Evolutionary conservation across 345 rosid genomes (phyloP).

Genomic region (Populus tremula): DNA sequence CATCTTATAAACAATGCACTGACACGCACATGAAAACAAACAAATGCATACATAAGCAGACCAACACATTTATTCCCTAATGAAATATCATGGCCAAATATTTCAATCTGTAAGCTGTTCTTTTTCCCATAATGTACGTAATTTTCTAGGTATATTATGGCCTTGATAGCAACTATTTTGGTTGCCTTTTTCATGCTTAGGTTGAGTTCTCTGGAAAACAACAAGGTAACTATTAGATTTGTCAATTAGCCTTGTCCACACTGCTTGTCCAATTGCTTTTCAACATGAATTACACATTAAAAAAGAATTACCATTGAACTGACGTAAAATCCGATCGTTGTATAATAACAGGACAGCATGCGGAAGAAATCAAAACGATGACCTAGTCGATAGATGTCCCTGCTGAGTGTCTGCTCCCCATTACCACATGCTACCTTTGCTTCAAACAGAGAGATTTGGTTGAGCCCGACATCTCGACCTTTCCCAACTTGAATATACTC

Average conservation of each 20-base stretch:
- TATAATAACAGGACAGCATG: constrained; percentile 85
- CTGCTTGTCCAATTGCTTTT: not conserved
- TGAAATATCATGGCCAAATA: not conserved
- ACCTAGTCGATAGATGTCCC: constrained; percentile 90
- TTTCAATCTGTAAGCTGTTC: not conserved
- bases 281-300: constrained; percentile 9
- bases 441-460: constrained; percentile 95
- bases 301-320: constrained; percentile 75
- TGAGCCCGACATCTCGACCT: constrained; percentile 98
- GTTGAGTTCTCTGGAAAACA: not conserved
- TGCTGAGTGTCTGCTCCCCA: constrained; percentile 90
- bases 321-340: constrained; percentile 83
- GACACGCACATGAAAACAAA: no score
- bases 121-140: not conserved
- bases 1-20: not conserved
- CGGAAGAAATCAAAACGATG: constrained; percentile 98
- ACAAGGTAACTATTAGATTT: not conserved
- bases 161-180: not conserved
- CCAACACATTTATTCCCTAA: not conserved
- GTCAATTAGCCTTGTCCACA: not conserved
- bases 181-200: not conserved
- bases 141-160: not conserved
- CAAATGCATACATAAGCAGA: not conserved
- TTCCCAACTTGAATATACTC: constrained; percentile 99
- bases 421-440: constrained; percentile 98